Base-by-base conservation (phyloP, 441 rosid genomes). In the Isatis lusitanica region DNA sequence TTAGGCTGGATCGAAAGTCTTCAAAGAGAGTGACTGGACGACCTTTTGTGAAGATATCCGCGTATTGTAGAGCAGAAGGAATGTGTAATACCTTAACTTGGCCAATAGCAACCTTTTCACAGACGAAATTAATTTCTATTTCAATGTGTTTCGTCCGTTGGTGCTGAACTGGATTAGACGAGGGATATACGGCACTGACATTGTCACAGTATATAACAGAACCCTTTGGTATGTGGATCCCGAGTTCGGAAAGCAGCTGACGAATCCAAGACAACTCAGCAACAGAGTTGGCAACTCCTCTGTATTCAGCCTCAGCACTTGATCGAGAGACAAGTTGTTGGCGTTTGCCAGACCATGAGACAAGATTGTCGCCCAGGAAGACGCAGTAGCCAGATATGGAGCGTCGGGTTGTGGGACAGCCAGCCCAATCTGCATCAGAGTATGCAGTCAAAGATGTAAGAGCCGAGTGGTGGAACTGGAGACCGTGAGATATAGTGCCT, bases 11-110 rank as follows among this genome's bases (percentile, higher is more conserved):
- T 1, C 24, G 24, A 21, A 21, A 21, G 24, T 21, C 24, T 21
- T 21, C 24, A 21, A 21, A 21, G 24, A 21, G 24, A 21, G 24
- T 21, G 24, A 21, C 24, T 1, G 39, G 61, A 2, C 31, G n/a
- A 0, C 24, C 13, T 2, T 57, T 57, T 0, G 62, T 57, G 1
- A 57, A 57, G 1, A 57, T 57, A 6, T 15, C 13, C 0, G 43
- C 43, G 4, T 8, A 33, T 0, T 57, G 43, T 0, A 15, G 42
- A 0, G 42, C 4, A 0, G 42, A 5, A 0, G 62, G 42, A 2
- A 57, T n/a, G 0, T 33, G 62, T 0, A 57, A 0, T 0, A 57
- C 62, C 2, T 4, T 1, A 0, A 57, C 11, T 1, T 56, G 0
- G 0, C 62, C 40, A 0, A 31, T 0, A 30, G 33, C 6, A 0